A percentile compares a stretch with the other conserved stretches of the same genome.
Evolutionary conservation across 768 basidiomycete genomes (phyloP).

Genomic region (Serendipita sp.): DNA sequence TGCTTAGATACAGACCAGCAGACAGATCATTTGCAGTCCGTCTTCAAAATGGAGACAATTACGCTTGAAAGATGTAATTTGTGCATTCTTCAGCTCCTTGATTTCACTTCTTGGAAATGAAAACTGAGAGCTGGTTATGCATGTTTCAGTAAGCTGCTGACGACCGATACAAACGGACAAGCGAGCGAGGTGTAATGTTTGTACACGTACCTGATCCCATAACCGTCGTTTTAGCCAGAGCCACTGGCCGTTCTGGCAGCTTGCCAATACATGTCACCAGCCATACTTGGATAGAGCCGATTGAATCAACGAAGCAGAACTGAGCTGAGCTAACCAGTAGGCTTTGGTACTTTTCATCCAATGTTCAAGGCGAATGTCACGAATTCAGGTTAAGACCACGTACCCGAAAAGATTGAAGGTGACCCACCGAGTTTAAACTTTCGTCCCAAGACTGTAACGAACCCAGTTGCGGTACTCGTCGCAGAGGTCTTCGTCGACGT

Average conservation of each 20-base stretch:
- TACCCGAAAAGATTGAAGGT: slow-evolving; percentile 33
- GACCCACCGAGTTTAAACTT: slow-evolving; percentile 34
- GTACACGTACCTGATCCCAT: background rate
- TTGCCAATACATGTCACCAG: slow-evolving; percentile 4
- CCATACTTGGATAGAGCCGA: slow-evolving; percentile 25
- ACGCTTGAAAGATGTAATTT: too few relatives aligned
- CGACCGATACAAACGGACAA: background rate
- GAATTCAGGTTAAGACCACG: slow-evolving; percentile 8
- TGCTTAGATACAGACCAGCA: too few relatives aligned
- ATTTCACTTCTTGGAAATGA: background rate
- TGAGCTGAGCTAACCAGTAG: slow-evolving; percentile 42
- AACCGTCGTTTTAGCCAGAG: background rate
- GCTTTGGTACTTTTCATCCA: slow-evolving; percentile 27
- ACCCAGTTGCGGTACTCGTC: background rate
- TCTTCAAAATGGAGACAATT: too few relatives aligned
- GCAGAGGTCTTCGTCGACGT: slow-evolving; percentile 2
- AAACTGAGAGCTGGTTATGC: background rate
- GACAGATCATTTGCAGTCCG: too few relatives aligned
- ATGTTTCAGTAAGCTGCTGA: background rate
- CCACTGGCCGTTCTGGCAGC: background rate
- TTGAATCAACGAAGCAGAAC: slow-evolving; percentile 33
- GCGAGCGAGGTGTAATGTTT: too few relatives aligned
- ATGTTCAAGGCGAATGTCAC: background rate
- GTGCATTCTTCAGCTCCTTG: background rate
- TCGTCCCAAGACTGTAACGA: slow-evolving; percentile 25